Conservation (phyloP, 441 rosid species). For the Eugenia klotzschiana region DNA sequence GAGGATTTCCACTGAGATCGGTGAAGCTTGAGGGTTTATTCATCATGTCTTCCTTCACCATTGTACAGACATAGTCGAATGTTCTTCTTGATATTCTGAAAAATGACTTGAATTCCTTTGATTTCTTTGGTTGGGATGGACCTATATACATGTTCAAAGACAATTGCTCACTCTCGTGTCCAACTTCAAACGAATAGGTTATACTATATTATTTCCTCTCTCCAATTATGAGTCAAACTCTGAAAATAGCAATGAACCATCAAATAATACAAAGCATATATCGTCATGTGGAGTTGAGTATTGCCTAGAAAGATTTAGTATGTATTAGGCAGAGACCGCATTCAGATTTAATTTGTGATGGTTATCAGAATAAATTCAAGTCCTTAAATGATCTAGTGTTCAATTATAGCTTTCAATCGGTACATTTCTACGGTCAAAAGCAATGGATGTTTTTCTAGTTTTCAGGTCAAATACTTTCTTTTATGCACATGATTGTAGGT, state of each 20-base stretch:
- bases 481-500: neutral
- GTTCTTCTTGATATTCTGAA: slow-evolving; percentile 67
- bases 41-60: slow-evolving; percentile 49
- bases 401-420: neutral
- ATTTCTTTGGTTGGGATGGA: slow-evolving; percentile 18
- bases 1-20: slow-evolving; percentile 28
- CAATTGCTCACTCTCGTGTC: neutral
- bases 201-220: neutral
- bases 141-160: neutral
- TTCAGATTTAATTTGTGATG: neutral
- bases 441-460: neutral
- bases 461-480: neutral
- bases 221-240: neutral
- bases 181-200: neutral
- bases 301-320: neutral
- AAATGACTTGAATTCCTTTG: slow-evolving; percentile 48
- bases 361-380: neutral
- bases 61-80: slow-evolving; percentile 61
- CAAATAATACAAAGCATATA: neutral
- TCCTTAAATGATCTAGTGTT: neutral
- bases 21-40: neutral
- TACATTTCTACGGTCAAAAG: neutral
- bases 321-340: neutral
- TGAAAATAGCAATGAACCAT: neutral
- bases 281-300: neutral